These are phyloP conservation scores for Anethum foeniculum DNA, from an alignment of 140 eudicot species.

Conservation along the genomic window DNA sequence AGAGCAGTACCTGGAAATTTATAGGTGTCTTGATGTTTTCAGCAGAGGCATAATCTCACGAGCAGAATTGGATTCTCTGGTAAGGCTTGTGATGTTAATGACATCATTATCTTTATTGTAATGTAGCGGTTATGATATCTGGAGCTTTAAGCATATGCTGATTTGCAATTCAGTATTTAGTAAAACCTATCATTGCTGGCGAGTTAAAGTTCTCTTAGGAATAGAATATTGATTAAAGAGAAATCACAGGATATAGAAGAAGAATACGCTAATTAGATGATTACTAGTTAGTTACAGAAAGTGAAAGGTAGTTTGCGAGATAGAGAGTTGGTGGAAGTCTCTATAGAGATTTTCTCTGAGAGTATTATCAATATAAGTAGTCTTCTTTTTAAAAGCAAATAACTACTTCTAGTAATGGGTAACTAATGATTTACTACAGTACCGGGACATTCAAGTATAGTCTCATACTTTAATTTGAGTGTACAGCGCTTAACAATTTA, in stretches of 20 bases:
- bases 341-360: neutral
- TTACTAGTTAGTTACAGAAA: neutral
- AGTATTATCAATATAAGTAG: neutral
- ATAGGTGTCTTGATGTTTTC: slow-evolving; percentile 49
- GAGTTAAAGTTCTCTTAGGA: neutral
- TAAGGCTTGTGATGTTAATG: slow-evolving; percentile 17
- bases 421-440: neutral
- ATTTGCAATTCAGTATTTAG: neutral
- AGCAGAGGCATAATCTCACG: slow-evolving; percentile 43
- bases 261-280: neutral
- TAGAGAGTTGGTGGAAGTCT: neutral
- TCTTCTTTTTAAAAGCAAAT: neutral
- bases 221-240: neutral
- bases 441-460: neutral
- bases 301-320: neutral
- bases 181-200: neutral
- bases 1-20: slow-evolving; percentile 46
- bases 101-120: neutral
- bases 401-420: neutral
- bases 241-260: neutral
- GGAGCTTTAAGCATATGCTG: neutral
- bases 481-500: neutral
- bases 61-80: slow-evolving; percentile 47
- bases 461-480: neutral
- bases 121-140: neutral